These are phyloP conservation scores for Penicillium silybi DNA, from an alignment of 495 filamentous ascomycete species.

Conservation along the genomic window DNA sequence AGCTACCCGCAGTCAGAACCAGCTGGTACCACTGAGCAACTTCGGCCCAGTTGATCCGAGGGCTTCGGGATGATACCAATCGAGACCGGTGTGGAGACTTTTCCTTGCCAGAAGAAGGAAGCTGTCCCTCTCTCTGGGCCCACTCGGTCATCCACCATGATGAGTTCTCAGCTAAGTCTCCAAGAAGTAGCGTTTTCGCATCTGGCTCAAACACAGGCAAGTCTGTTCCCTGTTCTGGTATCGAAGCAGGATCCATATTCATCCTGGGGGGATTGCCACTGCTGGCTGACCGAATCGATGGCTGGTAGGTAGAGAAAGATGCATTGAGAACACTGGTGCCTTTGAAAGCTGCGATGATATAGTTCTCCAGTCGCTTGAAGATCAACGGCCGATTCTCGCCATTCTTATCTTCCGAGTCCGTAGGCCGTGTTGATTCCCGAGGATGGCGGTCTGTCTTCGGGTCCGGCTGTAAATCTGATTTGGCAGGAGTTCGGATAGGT, in stretches of 20 bases:
- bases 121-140: conserved; percentile 23
- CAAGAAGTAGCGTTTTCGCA: conserved; percentile 73
- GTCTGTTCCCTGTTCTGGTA: conserved; percentile 7
- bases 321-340: conserved; percentile 67
- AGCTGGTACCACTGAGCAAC: conserved; percentile 71
- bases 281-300: conserved; percentile 20
- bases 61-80: conserved; percentile 57
- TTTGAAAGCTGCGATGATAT: conserved; percentile 64
- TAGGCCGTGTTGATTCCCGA: conserved; percentile 14
- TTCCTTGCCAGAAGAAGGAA: conserved; percentile 24
- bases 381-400: conserved; percentile 33
- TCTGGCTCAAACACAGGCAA: conserved; percentile 55
- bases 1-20: conserved; percentile 61
- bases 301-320: conserved; percentile 53
- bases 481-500: conserved; percentile 25
- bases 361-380: conserved; percentile 73
- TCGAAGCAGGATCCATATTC: conserved; percentile 19
- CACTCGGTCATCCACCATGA: conserved; percentile 73
- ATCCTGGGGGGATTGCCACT: conserved; percentile 26
- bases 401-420: conserved; percentile 16
- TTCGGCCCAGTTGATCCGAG: conserved; percentile 72
- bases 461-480: conserved; percentile 27
- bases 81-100: conserved; percentile 22
- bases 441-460: conserved; percentile 16
- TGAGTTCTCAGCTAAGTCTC: conserved; percentile 78